Base-by-base conservation (phyloP, 2,329 filamentous ascomycete species). In the Hypoxylon sp. region DNA sequence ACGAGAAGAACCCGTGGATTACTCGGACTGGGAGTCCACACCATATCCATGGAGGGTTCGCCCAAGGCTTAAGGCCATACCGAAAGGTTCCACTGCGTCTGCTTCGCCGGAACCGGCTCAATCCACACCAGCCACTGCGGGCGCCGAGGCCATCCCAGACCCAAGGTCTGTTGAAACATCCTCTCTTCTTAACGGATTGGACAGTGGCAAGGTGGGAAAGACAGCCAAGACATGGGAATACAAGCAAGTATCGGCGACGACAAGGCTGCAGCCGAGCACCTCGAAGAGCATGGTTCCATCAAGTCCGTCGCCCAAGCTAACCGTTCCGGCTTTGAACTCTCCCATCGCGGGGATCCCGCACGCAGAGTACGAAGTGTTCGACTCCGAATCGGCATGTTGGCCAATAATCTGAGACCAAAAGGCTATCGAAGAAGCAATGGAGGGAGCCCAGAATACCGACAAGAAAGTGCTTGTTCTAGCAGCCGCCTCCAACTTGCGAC, bases 401-500 rank as follows among this genome's bases (percentile, higher is more conserved):
- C 40, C n/a, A 44, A 44, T 10, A n/a, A 20, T 20, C 40, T 44
- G n/a, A 44, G 40, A 20, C 40, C 40, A 44, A 7, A 44, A 44
- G n/a, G n/a, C 40, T 17, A 44, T 44, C 4, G n/a, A 20, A 44
- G 40, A 44, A 44, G 40, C 40, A 44, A 44, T 44, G 2, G 17
- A 44, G n/a, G 20, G 17, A 44, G 40, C 40, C 8, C 40, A 44
- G 7, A 44, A 44, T 7, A n/a, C 40, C 40, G 40, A 44, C 40
- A 44, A 44, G 40, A 44, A 44, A 44, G 40, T 44, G n/a, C 40
- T 44, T 7, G 17, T 44, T 17, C 17, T 44, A 20, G 40, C 40
- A 1, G 40, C 40, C 5, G 40, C 40, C 10, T 44, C 40, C 17
- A 44, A 44, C 40, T 20, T 44, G 17, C 40, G 40, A 20, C n/a